Base-by-base conservation (phyloP, 371 early-diverging fungal species). In the Encephalitozoon hellem region DNA sequence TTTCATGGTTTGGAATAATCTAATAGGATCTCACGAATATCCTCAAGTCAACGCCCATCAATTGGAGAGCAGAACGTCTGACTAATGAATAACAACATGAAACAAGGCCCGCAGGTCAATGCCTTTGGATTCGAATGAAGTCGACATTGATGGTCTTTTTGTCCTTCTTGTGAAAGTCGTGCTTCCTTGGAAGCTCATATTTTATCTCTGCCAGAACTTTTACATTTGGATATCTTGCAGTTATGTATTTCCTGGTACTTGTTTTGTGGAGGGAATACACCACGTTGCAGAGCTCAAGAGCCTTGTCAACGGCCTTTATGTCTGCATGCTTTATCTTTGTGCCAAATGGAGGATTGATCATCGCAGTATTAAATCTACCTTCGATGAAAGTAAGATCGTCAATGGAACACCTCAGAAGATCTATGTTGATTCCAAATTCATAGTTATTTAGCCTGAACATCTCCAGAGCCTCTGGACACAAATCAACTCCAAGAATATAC, bases 311-410 rank as follows among this genome's bases (percentile, higher is more conserved):
- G 26, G 81, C 80, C 4, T 45, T 63, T 41, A 64, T 67, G 72
- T 83, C 83, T 45, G 75, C 77, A 41, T 80, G 76, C 45, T 72
- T 78, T 47, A 72, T 74, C 53, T 78, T 75, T 21, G 80, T 81
- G n/a, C 83, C 83, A 81, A 83, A 83, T 26, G 83, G 83, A 21
- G 83, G 83, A 71, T 83, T 83, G 63, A 83, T 75, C 18, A 83
- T 52, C 25, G 72, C 72, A 12, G 73, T 75, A 54, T 80, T 73
- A 71, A 75, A 75, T 8, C 54, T 54, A 28, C 30, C 47, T 12
- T 39, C 8, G 8, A 21, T 23, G 4, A 71, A 41, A 11, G 28
- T 41, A 8, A 45, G 26, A 26, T 47, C 42, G 39, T 39, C 38
- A 9, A 53, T 76, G 51, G 76, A 76, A 26, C 21, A 11, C 15